phyloP scores from a whole-genome alignment of 2,329 filamentous ascomycete genomes.

The Incumbomyces delicatus region DNA sequence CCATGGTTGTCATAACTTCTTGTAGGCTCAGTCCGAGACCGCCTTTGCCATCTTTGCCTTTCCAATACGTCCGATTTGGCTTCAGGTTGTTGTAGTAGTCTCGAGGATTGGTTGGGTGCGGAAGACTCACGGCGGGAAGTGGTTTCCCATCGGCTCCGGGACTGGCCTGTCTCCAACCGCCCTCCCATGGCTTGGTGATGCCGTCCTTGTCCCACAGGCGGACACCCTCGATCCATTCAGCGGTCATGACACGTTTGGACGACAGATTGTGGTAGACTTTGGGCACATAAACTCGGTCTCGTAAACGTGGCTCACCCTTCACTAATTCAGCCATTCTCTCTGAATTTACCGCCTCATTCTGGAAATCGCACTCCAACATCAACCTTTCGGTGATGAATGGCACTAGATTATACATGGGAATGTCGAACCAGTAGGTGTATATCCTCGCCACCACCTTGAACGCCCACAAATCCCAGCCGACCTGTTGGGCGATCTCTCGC shows the following conservation, averaged over 20 bases:
- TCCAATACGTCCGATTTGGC: slow-evolving; percentile 70
- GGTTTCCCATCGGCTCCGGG: slow-evolving; percentile 63
- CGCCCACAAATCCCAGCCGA: slow-evolving; percentile 90
- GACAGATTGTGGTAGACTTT: slow-evolving; percentile 73
- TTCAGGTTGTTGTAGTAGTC: slow-evolving; percentile 53
- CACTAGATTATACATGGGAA: slow-evolving; percentile 84
- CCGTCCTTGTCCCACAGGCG: slow-evolving; percentile 84
- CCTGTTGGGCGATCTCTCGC: slow-evolving; percentile 80
- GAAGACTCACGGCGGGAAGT: slow-evolving; percentile 41
- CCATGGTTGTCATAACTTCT: slow-evolving; percentile 92
- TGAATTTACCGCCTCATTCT: slow-evolving; percentile 81
- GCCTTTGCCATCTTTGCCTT: slow-evolving; percentile 59
- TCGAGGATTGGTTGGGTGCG: slow-evolving; percentile 40
- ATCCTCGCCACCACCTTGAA: slow-evolving; percentile 78
- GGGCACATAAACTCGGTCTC: slow-evolving; percentile 78
- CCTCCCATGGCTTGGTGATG: slow-evolving; percentile 67
- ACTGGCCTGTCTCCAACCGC: slow-evolving; percentile 64
- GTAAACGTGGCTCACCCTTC: slow-evolving; percentile 62
- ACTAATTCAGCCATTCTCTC: slow-evolving; percentile 74
- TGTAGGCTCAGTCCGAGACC: slow-evolving; percentile 74
- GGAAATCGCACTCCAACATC: slow-evolving; percentile 85
- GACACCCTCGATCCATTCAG: slow-evolving; percentile 95
- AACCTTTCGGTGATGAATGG: slow-evolving; percentile 91
- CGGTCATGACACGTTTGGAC: slow-evolving; percentile 76
- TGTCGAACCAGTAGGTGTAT: slow-evolving; percentile 80